Base-by-base conservation (phyloP, 805 yeast species). In the Kuraishia cidri region DNA sequence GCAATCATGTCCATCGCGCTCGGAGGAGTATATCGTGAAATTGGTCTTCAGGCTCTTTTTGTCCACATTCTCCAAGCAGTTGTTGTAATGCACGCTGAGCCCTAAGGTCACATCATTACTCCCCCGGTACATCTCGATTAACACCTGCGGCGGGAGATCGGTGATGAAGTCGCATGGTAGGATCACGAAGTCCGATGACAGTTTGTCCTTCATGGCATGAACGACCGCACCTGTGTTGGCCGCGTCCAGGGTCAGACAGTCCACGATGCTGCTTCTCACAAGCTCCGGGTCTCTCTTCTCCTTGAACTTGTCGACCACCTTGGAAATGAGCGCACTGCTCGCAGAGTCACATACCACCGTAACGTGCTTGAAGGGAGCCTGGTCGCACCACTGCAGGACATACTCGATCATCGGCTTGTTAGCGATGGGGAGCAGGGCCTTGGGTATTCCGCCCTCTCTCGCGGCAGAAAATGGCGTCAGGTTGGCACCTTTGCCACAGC, bases 121-220 rank as follows among this genome's bases (percentile, higher is more conserved):
- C 42, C 78, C 78, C 47, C 96, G 66, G 53, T 79, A 88, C 32
- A 80, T 82, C 48, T 90, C 95, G 29, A 87, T 75, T 21, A 92
- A 66, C 13, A 80, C 79, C 47, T 84, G 90, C 8, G 97, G 95
- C 3, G 95, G 95, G 24, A 90, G 63, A 50, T 88, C 90, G 2
- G 97, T 87, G 34, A 94, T 66, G 51, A 92, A 84, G 54, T 94
- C 98, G 60, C 97, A 90, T 6, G 97, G 97, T 35, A 92, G 58
- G 21, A 92, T 56, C n/a, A 87, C 84, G 47, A 86, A 79, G 49
- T 79, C 78, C 22, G 65, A 48, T 33, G 51, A 42, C 20, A 59
- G 47, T 34, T 57, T 50, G 38, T 58, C 62, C 30, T 70, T 60
- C 40, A 70, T 56, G 35, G 72, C 68, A 29, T 66, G 63, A 25